Evolutionary conservation across 768 basidiomycete species (phyloP).

Genomic region (Mycena latifolia): DNA sequence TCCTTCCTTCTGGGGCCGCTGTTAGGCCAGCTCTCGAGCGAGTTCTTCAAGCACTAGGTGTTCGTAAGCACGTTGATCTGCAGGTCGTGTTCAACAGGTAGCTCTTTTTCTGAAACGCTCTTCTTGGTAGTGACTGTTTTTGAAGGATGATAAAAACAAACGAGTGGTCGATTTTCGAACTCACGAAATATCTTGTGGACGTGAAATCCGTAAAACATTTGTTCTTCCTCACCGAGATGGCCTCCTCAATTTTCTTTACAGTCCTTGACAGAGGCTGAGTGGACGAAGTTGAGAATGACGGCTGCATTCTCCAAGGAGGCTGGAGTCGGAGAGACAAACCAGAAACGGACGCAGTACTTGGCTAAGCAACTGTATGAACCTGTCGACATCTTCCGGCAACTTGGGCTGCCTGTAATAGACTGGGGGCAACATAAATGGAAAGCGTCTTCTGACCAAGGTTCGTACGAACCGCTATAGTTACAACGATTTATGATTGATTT

Average conservation of each 20-base stretch:
- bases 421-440: constrained; percentile 93
- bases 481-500: constrained; percentile 8
- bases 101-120: constrained; percentile 19
- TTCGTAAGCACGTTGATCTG: constrained; percentile 91
- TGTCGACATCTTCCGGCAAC: constrained; percentile 70
- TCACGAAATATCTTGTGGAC: constrained; percentile 89
- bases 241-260: neutral
- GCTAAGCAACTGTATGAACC: constrained; percentile 92
- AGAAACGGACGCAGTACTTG: constrained; percentile 63
- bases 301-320: constrained; percentile 80
- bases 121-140: constrained; percentile 1
- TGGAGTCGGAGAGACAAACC: constrained; percentile 32
- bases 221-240: neutral
- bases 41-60: constrained; percentile 79
- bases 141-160: constrained; percentile 89
- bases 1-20: constrained; percentile 69
- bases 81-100: constrained; percentile 94
- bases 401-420: constrained; percentile 87
- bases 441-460: constrained; percentile 88
- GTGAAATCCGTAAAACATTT: constrained; percentile 63
- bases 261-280: constrained; percentile 57
- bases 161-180: constrained; percentile 88
- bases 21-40: constrained; percentile 83
- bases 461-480: no score
- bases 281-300: constrained; percentile 71